Evolutionary conservation across 2,329 filamentous ascomycete species (phyloP), one percentile per base, ranked within the genome.

Genomic region (Epichloe bromicola): DNA sequence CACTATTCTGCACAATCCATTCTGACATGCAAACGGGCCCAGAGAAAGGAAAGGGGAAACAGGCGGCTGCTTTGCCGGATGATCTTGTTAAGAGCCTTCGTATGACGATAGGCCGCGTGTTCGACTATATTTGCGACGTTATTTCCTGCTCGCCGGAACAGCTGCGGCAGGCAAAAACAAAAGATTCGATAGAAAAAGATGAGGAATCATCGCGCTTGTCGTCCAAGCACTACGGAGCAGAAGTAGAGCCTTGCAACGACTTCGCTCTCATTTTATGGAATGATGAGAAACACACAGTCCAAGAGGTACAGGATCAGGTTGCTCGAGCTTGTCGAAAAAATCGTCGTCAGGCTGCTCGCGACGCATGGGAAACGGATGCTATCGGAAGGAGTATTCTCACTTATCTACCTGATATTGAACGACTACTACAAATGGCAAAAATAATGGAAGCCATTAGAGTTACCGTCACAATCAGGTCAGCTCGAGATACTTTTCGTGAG

Each of bases 81-180:
- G 88, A 95, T 41, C 75, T 97, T 49, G 71, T 86, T 34, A 74
- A 82, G 52, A 85, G 82, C 60, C 88, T 97, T 54, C 80, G 83
- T 51, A 88, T 87, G 76, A 97, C 93, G 0, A 83, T 98, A 56
- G 81, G 86, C 2, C 79, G 88, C 53, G 84, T 83, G 11, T 78
- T 97, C 55, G 93, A 98, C 70, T 98, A 95, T 65, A 83, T 98
- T 56, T 96, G 91, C 70, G 93, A 98, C 70, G 89, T 98, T 54
- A 89, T 97, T 56, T 97, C 93, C 2, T 98, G 94, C 69, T 94
- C 91, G 1, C 94, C 94, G 0, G 94, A 98, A 69, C 91, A 98
- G 68, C 75, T 98, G 46, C 82, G 93, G 40, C 74, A 95, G 54
- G 74, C 83, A 8, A 98, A 97, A 71, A 86, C 88, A 1, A 79